Conservation (phyloP, 768 basidiomycete species). For the Nevesoporus exiguus region DNA sequence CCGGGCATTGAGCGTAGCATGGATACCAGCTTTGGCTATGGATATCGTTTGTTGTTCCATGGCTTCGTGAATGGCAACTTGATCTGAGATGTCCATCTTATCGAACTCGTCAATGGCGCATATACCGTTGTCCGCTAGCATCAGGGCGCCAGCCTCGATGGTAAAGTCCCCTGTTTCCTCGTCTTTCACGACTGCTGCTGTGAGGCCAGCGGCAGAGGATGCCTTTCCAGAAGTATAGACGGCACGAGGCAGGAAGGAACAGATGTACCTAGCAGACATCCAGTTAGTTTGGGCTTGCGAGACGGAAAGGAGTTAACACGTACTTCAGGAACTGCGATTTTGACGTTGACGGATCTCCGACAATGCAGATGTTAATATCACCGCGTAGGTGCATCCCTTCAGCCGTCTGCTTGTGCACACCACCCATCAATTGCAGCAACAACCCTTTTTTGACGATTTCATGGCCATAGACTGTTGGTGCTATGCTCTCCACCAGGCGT, state of each 20-base stretch:
- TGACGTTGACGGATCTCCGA: constrained; percentile 96
- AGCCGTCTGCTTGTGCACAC: constrained; percentile 92
- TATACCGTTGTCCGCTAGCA: constrained; percentile 99
- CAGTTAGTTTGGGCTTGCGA: neutral
- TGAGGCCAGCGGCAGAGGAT: constrained; percentile 97
- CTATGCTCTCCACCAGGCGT: constrained; percentile 89
- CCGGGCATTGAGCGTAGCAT: constrained; percentile 95
- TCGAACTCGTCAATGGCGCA: constrained; percentile 99
- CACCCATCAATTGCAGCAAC: constrained; percentile 94
- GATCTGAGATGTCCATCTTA: constrained; percentile 99
- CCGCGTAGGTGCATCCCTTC: constrained; percentile 99
- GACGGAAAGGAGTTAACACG: constrained; percentile 25
- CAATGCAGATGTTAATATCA: constrained; percentile 97
- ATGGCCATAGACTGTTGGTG: constrained; percentile 97
- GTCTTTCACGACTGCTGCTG: constrained; percentile 96
- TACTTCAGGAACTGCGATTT: constrained; percentile 99
- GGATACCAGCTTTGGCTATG: constrained; percentile 98
- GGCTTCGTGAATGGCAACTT: constrained; percentile 99
- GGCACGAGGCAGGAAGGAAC: constrained; percentile 95
- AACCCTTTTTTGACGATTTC: constrained; percentile 99
- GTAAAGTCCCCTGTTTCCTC: constrained; percentile 99
- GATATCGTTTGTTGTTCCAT: constrained; percentile 99
- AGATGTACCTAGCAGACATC: constrained; percentile 71
- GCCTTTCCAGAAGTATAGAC: constrained; percentile 99
- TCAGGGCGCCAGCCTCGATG: constrained; percentile 97